Percentiles rank a stretch among this genome's conserved stretches.
These are phyloP conservation scores for Mycena citricolor DNA, from an alignment of 1,284 basidiomycete genomes.

Conservation along the genomic window DNA sequence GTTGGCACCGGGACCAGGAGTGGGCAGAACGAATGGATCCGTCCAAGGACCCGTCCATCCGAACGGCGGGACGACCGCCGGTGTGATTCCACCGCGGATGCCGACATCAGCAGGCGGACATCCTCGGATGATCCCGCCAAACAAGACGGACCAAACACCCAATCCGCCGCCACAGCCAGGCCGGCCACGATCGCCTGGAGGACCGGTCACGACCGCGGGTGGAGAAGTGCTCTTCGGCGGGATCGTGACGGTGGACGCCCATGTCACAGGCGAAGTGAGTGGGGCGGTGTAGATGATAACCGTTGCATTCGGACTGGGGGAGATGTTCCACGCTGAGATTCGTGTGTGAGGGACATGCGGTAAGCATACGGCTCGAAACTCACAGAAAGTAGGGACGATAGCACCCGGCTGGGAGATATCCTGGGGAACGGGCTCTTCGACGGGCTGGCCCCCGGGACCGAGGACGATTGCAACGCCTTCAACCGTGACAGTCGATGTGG, in stretches of 20 bases:
- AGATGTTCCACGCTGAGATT: conserved; percentile 5
- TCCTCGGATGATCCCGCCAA: neutral
- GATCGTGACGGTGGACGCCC: neutral
- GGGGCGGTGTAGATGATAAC: conserved; percentile 11
- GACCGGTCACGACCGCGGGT: neutral
- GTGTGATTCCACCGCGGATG: conserved; percentile 9
- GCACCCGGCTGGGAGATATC: neutral
- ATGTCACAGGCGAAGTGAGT: conserved; percentile 3
- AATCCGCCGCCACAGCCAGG: neutral
- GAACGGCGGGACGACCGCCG: conserved; percentile 1
- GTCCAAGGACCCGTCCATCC: conserved; percentile 10
- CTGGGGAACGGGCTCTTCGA: conserved; percentile 1
- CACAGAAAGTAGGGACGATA: conserved; percentile 9
- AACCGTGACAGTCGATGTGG: neutral
- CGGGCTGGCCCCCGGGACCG: conserved; percentile 7
- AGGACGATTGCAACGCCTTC: neutral
- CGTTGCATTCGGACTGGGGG: conserved; percentile 2
- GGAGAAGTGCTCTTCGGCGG: conserved; percentile 4
- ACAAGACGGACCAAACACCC: conserved; percentile 5
- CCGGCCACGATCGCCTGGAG: conserved; percentile 9
- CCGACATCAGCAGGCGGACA: conserved; percentile 9
- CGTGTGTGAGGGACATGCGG: neutral
- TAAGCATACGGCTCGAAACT: neutral
- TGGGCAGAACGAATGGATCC: conserved; percentile 2
- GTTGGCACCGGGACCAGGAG: neutral